Base-by-base conservation (phyloP, 2,329 filamentous ascomycete species). In the Pseudohalonectria lignicola region DNA sequence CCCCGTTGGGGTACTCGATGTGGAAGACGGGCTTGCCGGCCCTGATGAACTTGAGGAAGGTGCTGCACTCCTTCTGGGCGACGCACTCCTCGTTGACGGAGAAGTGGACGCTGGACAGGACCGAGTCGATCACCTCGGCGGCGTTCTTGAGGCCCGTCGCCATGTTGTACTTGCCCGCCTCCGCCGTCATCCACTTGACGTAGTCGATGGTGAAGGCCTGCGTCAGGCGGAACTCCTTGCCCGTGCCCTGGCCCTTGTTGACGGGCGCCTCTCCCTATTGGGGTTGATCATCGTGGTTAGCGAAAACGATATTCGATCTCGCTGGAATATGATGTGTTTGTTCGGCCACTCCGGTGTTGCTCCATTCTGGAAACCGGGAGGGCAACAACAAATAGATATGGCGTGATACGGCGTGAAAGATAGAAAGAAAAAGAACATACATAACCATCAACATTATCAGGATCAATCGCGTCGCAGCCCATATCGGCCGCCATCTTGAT, bases 21-120 rank as follows among this genome's bases (percentile, higher is more conserved):
- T 83, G 74, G 53, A 84, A 83, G 23, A 85, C 79, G 2, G 80
- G 79, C 54, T 84, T 83, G 23, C 65, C 63, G 5, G 67, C 69
- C 9, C 66, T 48, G 40, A 79, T 67, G 49, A 83, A 83, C 4
- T 66, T 55, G 2, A 60, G 55, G 52, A 76, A 83, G 2, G 57
- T 66, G 26, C 60, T 57, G 50, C 79, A 83, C 52, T 84, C 78
- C 4, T 58, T 42, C 47, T 73, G 74, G 51, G 78, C 47, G 13
- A 68, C 65, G 52, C 81, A 85, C 57, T 83, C 70, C 61, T 85
- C 81, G 54, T 83, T 82, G 47, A 86, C 78, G 6, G 66, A 69
- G 57, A 80, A 86, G 49, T 81, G 64, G 38, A 81, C 69, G 5
- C 68, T 54, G 21, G 61, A 53, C 5, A 68, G 41, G 5, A 69